Percentiles rank a stretch among this genome's conserved stretches.
phyloP scores from a whole-genome alignment of 306 rosid species.

The Cucurbita pepo region DNA sequence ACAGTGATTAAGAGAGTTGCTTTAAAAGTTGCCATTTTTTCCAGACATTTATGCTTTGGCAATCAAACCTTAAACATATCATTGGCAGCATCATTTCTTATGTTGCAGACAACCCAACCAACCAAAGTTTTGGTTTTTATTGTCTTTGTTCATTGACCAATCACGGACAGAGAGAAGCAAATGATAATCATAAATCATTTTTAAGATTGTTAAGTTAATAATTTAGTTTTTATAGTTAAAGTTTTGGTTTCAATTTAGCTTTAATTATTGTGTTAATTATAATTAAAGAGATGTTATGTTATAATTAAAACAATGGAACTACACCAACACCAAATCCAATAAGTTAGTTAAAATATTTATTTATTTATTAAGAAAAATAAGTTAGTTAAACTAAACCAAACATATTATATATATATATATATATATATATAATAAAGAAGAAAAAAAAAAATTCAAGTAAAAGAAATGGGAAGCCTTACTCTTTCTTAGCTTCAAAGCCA shows the following conservation, averaged over 20 bases:
- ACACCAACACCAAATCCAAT: background rate
- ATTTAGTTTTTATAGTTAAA: background rate
- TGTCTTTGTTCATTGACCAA: background rate
- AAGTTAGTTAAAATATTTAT: background rate
- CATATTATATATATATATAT: background rate
- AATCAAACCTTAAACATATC: background rate
- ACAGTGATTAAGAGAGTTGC: background rate
- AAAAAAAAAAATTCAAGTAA: background rate
- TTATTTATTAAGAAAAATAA: no score
- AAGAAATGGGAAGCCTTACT: background rate
- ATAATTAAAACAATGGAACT: no score
- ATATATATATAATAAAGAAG: background rate
- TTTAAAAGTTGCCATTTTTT: background rate
- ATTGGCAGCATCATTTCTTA: background rate
- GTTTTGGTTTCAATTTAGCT: no score
- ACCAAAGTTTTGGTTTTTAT: background rate
- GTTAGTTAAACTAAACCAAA: background rate
- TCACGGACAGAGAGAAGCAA: background rate
- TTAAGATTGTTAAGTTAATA: background rate
- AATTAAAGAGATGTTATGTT: no score
- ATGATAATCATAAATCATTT: background rate
- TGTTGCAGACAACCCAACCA: background rate
- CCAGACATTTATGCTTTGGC: background rate
- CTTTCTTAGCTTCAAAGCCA: conserved; percentile 6
- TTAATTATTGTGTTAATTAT: no score